Conservation (phyloP, 139 green algal species). For the Tetraselmis striata region DNA sequence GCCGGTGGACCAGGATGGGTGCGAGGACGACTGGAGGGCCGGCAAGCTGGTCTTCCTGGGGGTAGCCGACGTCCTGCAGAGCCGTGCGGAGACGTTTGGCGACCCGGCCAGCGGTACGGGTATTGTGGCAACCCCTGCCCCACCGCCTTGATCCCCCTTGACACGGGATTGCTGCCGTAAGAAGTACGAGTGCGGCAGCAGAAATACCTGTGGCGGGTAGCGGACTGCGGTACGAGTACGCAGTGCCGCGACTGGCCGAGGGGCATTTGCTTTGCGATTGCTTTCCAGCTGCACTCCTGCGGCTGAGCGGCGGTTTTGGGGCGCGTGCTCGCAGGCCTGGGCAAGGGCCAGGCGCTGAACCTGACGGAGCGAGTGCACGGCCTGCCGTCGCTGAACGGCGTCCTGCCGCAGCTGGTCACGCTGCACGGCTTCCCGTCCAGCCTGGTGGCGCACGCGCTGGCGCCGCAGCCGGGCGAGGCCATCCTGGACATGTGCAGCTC, state of each 20-base stretch:
- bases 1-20: neutral
- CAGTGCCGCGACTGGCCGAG: too few relatives aligned
- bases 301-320: too few relatives aligned
- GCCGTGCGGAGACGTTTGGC: neutral
- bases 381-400: neutral
- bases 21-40: neutral
- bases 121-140: too few relatives aligned
- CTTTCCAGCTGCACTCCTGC: too few relatives aligned
- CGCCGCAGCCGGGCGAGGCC: conserved; percentile 64
- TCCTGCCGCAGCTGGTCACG: neutral
- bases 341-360: neutral
- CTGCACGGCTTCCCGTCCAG: neutral
- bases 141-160: too few relatives aligned
- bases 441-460: conserved; percentile 60
- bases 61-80: neutral
- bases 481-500: conserved; percentile 85
- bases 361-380: neutral
- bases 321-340: too few relatives aligned
- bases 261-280: too few relatives aligned
- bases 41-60: neutral
- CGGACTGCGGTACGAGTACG: too few relatives aligned
- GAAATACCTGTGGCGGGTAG: too few relatives aligned
- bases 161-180: too few relatives aligned
- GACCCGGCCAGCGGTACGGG: too few relatives aligned
- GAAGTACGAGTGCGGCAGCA: too few relatives aligned